Evolutionary conservation across 176 grass and related monocot species (phyloP).

Genomic region (Oryza longistaminata): DNA sequence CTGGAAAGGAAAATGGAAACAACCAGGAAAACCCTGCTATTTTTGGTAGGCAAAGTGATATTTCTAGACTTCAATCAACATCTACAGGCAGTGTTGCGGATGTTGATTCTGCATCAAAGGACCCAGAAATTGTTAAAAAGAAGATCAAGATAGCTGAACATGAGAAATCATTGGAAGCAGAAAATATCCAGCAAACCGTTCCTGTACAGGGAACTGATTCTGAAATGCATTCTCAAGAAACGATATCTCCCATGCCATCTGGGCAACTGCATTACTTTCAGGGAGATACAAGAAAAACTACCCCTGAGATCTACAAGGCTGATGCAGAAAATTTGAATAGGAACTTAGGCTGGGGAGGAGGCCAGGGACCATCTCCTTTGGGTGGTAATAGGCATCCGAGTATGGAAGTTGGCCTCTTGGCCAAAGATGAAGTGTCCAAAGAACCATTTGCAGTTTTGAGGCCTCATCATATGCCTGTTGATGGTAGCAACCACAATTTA

Average conservation of each 20-base stretch:
- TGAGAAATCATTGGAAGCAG: slow-evolving; percentile 55
- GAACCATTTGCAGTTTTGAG: slow-evolving; percentile 36
- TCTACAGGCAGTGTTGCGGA: slow-evolving; percentile 81
- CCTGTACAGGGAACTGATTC: slow-evolving; percentile 42
- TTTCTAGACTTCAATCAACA: slow-evolving; percentile 53
- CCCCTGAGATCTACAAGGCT: slow-evolving; percentile 35
- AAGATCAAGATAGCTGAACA: slow-evolving; percentile 59
- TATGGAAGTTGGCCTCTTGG: slow-evolving; percentile 32
- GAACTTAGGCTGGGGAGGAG: slow-evolving; percentile 45
- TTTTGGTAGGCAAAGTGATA: slow-evolving; percentile 61
- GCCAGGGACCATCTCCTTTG: slow-evolving; percentile 47
- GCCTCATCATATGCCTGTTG: slow-evolving; percentile 41
- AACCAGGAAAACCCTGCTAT: slow-evolving; percentile 62
- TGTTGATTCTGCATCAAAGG: slow-evolving; percentile 64
- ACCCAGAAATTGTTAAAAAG: slow-evolving; percentile 61
- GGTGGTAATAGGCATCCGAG: slow-evolving; percentile 43
- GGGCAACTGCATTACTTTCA: slow-evolving; percentile 38
- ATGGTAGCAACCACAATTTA: slow-evolving; percentile 52
- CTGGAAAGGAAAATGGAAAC: slow-evolving; percentile 68
- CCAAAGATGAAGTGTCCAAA: slow-evolving; percentile 52
- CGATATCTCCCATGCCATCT: slow-evolving; percentile 32
- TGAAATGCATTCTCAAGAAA: slow-evolving; percentile 52
- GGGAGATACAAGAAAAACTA: slow-evolving; percentile 43
- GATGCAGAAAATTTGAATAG: slow-evolving; percentile 49
- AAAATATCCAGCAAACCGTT: slow-evolving; percentile 56